Evolutionary conservation across 192 early-diverging fungal genomes (phyloP).

Genomic region (Backusella mclennaniae): DNA sequence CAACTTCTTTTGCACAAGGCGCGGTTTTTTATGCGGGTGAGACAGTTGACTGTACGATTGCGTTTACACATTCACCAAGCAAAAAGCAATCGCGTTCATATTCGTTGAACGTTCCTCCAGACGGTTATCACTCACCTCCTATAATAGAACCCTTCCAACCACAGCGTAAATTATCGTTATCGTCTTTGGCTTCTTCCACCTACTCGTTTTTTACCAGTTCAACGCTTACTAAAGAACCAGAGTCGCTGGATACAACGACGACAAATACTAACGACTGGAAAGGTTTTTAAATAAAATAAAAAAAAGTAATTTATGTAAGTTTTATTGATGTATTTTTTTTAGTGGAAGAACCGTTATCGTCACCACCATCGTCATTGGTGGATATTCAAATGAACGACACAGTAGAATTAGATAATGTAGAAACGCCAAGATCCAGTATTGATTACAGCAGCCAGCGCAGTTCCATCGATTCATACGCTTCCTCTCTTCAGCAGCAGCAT

Average conservation of each 20-base stretch:
- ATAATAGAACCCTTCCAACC: neutral
- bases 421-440: conserved; percentile 33
- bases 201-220: neutral
- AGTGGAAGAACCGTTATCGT: neutral
- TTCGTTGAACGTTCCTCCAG: conserved; percentile 10
- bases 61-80: conserved; percentile 39
- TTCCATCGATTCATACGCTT: conserved; percentile 43
- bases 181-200: neutral
- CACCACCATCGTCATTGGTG: neutral
- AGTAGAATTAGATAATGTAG: neutral
- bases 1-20: conserved; percentile 46
- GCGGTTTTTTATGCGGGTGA: conserved; percentile 61
- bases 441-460: conserved; percentile 39
- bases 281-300: neutral
- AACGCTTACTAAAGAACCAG: conserved; percentile 26
- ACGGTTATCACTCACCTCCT: neutral
- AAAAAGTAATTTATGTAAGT: neutral
- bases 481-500: neutral
- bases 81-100: conserved; percentile 3
- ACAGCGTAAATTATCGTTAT: neutral
- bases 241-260: neutral
- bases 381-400: neutral
- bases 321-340: neutral
- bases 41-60: conserved; percentile 50
- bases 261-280: neutral